phyloP scores from a whole-genome alignment of 164 flowering plant species.

The Euptelea pleiosperma region DNA sequence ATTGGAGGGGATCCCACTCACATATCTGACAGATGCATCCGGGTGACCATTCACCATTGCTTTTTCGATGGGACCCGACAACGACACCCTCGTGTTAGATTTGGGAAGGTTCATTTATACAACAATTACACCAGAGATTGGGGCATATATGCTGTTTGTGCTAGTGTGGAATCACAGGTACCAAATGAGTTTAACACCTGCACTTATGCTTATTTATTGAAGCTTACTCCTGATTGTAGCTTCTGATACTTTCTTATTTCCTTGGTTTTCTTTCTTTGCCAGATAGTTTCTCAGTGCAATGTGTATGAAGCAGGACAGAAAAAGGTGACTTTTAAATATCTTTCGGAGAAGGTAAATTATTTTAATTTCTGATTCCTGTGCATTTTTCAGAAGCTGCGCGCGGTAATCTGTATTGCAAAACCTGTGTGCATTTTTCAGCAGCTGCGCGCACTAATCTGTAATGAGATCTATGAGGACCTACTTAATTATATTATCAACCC shows the following conservation, averaged over 20 bases:
- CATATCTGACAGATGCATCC: conserved; percentile 63
- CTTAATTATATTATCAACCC: no score
- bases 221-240: not conserved
- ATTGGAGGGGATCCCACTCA: conserved; percentile 80
- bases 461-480: no score
- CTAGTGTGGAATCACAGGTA: conserved; percentile 89
- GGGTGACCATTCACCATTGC: conserved; percentile 86
- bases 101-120: conserved; percentile 76
- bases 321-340: conserved; percentile 66
- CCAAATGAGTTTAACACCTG: not conserved
- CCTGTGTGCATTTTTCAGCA: no score
- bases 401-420: no score
- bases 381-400: no score
- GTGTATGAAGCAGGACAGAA: conserved; percentile 93
- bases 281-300: conserved; percentile 86
- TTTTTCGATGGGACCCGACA: conserved; percentile 84
- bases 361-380: no score
- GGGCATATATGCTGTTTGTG: conserved; percentile 91
- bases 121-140: conserved; percentile 84
- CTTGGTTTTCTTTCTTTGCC: conserved; percentile 9
- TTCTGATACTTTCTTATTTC: not conserved
- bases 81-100: conserved; percentile 88
- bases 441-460: no score
- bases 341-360: conserved; percentile 62
- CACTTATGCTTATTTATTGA: not conserved